phyloP scores from a whole-genome alignment of 257 asterid species.

The Gentiana macrophylla region DNA sequence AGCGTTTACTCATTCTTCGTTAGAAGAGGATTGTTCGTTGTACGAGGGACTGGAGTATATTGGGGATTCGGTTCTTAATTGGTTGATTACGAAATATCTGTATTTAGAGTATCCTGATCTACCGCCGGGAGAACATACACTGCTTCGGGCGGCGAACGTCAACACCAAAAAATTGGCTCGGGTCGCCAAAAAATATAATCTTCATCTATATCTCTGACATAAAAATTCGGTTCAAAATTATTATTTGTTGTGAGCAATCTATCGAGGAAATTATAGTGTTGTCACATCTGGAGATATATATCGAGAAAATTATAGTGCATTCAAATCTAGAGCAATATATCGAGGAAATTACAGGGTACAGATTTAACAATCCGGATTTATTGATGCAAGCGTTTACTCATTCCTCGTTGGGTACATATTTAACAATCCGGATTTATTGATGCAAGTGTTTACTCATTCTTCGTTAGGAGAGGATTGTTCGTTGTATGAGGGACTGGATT shows the following conservation, averaged over 20 bases:
- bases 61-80: constrained; percentile 33
- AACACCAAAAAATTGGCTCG: constrained; percentile 60
- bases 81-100: constrained; percentile 14
- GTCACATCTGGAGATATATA: no score
- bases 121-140: constrained; percentile 27
- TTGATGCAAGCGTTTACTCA: no score
- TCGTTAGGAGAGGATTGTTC: constrained; percentile 8
- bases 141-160: constrained; percentile 43
- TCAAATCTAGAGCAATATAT: no score
- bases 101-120: constrained; percentile 21
- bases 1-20: constrained; percentile 12
- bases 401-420: no score
- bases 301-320: no score
- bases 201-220: constrained; percentile 9
- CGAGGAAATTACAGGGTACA: no score
- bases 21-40: constrained; percentile 3
- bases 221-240: not conserved
- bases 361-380: no score
- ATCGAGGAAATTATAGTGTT: no score
- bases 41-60: constrained; percentile 29
- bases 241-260: no score
- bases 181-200: constrained; percentile 18
- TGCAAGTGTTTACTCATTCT: no score
- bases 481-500: constrained; percentile 31
- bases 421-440: no score